These are phyloP conservation scores for Moesziomyces parantarcticus DNA, from an alignment of 1,284 basidiomycete genomes.

Conservation along the genomic window DNA sequence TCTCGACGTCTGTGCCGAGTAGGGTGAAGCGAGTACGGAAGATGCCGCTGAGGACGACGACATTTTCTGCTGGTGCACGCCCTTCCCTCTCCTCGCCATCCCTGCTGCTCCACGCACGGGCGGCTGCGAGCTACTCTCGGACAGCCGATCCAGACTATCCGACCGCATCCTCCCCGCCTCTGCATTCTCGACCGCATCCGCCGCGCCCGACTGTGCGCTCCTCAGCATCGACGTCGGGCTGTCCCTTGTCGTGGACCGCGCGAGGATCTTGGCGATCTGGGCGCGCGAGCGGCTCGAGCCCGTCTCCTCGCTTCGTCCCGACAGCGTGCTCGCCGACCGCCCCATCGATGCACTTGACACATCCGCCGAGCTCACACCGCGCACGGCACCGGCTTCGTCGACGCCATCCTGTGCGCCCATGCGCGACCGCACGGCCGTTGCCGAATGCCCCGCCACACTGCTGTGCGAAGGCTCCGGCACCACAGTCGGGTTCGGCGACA, in stretches of 20 bases:
- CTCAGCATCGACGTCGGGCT: slow-evolving; percentile 3
- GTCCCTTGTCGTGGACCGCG: slow-evolving; percentile 38
- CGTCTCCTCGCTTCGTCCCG: slow-evolving; percentile 22
- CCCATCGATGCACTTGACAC: slow-evolving; percentile 7
- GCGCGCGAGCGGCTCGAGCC: slow-evolving; percentile 30
- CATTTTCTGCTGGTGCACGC: slow-evolving; percentile 15
- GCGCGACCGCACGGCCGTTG: neutral
- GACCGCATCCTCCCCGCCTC: slow-evolving; percentile 9
- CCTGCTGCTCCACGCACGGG: slow-evolving; percentile 1
- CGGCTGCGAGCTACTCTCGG: slow-evolving; percentile 22
- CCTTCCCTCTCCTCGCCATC: slow-evolving; percentile 1
- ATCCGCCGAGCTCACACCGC: neutral
- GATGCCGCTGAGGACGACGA: slow-evolving; percentile 20
- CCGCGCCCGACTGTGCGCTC: too few relatives aligned
- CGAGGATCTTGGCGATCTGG: slow-evolving; percentile 58
- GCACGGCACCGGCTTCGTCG: slow-evolving; percentile 3
- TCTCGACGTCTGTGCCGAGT: neutral
- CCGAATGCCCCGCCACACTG: neutral
- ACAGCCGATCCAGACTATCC: slow-evolving; percentile 24
- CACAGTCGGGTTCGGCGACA: slow-evolving; percentile 41
- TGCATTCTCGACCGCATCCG: neutral
- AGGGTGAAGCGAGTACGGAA: slow-evolving; percentile 15
- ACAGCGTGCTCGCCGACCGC: slow-evolving; percentile 19
- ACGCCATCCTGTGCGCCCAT: slow-evolving; percentile 3
- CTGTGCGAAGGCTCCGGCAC: slow-evolving; percentile 20